Percentiles rank a stretch among this genome's conserved stretches.
Evolutionary conservation across 176 grass and related monocot genomes (phyloP).

Genomic region (Zea mays): DNA sequence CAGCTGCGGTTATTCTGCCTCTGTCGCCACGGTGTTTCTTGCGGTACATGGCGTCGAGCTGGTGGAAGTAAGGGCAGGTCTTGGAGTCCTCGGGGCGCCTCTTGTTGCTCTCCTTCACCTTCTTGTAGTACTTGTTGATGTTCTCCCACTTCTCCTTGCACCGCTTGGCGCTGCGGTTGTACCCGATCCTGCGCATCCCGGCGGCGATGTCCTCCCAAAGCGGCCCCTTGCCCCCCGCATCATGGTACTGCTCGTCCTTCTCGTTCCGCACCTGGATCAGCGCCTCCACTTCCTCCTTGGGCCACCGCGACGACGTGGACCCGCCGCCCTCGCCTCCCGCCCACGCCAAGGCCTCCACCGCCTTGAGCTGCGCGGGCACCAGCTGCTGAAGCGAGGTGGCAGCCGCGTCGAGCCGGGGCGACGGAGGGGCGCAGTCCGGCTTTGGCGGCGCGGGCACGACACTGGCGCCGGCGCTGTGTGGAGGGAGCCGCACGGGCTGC

Average conservation of each 20-base stretch:
- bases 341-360: conserved; percentile 15
- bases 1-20: no score
- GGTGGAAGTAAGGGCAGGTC: conserved; percentile 92
- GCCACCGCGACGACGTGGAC: conserved; percentile 68
- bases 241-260: conserved; percentile 65
- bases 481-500: not conserved
- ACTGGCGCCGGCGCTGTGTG: not conserved
- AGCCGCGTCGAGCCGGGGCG: conserved; percentile 23
- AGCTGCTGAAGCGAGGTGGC: conserved; percentile 16
- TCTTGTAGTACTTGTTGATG: conserved; percentile 99
- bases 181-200: conserved; percentile 77
- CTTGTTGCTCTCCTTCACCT: conserved; percentile 94
- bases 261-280: conserved; percentile 72
- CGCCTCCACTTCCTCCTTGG: conserved; percentile 79
- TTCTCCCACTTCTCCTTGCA: conserved; percentile 99
- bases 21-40: conserved; percentile 33
- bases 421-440: not conserved
- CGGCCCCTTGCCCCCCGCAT: conserved; percentile 57
- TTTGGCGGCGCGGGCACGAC: not conserved
- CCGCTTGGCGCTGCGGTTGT: conserved; percentile 76
- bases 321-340: conserved; percentile 2
- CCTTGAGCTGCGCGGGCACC: not conserved
- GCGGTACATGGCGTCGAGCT: conserved; percentile 78
- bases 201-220: conserved; percentile 90
- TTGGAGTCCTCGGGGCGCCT: conserved; percentile 79